Conservation (phyloP, 306 rosid species). For the Medicago lupulina region DNA sequence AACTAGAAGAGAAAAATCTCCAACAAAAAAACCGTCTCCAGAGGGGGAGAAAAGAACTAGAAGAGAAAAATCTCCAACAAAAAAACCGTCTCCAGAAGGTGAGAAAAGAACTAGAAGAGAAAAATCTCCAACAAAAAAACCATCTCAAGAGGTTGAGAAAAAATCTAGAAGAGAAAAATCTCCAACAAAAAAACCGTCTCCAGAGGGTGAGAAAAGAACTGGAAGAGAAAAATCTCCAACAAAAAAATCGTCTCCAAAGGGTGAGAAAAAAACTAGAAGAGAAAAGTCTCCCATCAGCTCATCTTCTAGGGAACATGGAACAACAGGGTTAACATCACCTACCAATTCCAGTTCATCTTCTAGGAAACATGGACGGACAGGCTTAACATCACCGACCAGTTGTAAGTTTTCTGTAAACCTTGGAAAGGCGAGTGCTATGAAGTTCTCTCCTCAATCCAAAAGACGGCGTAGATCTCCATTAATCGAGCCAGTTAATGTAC, state of each 20-base stretch:
- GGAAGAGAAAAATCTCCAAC: background rate
- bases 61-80: background rate
- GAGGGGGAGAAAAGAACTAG: too few species aligned
- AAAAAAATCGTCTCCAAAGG: background rate
- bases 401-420: constrained; percentile 63
- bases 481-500: constrained; percentile 61
- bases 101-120: too few species aligned
- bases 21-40: background rate
- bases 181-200: too few species aligned
- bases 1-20: background rate
- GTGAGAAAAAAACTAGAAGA: background rate
- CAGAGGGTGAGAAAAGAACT: too few species aligned
- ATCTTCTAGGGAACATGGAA: constrained; percentile 40
- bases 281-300: constrained; percentile 27
- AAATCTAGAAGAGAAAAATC: too few species aligned
- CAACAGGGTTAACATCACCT: background rate
- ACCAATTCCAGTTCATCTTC: constrained; percentile 36
- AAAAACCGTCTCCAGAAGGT: too few species aligned
- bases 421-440: constrained; percentile 54
- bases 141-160: too few species aligned
- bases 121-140: too few species aligned
- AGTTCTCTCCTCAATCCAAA: constrained; percentile 75
- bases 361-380: constrained; percentile 35
- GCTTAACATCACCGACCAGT: constrained; percentile 45
- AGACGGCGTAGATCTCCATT: constrained; percentile 68